These are phyloP conservation scores for Kandelia obovata DNA, from an alignment of 345 rosid genomes.

Conservation along the genomic window DNA sequence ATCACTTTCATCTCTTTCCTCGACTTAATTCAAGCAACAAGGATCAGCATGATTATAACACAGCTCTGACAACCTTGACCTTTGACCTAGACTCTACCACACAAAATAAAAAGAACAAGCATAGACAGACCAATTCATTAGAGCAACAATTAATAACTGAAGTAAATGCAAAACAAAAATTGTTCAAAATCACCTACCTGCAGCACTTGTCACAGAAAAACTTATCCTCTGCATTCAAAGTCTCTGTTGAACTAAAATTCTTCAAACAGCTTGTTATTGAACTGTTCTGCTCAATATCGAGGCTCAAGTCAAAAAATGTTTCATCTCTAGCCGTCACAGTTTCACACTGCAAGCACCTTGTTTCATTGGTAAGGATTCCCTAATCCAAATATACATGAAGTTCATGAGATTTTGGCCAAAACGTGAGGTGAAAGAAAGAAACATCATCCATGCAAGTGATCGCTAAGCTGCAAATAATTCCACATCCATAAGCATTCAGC, in stretches of 20 bases:
- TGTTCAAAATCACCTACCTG: conserved; percentile 49
- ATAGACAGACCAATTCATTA: neutral
- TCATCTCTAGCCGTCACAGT: conserved; percentile 99
- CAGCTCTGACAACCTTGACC: no score
- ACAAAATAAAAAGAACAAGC: neutral
- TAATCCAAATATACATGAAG: conserved; percentile 29
- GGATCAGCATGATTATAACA: no score
- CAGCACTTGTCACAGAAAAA: conserved; percentile 99
- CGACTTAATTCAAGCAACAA: no score
- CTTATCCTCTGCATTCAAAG: conserved; percentile 97
- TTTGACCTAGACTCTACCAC: neutral
- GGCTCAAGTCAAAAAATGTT: conserved; percentile 94
- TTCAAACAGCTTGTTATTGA: conserved; percentile 99
- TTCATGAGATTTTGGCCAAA: conserved; percentile 13
- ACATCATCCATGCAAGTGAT: neutral
- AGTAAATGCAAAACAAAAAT: conserved; percentile 3
- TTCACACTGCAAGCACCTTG: conserved; percentile 92
- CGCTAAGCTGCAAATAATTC: neutral
- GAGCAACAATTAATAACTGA: neutral
- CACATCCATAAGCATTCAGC: neutral
- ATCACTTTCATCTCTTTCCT: no score
- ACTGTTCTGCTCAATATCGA: conserved; percentile 98
- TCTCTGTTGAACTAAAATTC: conserved; percentile 98
- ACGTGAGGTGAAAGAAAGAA: neutral
- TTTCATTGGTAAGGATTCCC: conserved; percentile 99